phyloP scores from a whole-genome alignment of 495 filamentous ascomycete genomes.

The Penicillium manginii region DNA sequence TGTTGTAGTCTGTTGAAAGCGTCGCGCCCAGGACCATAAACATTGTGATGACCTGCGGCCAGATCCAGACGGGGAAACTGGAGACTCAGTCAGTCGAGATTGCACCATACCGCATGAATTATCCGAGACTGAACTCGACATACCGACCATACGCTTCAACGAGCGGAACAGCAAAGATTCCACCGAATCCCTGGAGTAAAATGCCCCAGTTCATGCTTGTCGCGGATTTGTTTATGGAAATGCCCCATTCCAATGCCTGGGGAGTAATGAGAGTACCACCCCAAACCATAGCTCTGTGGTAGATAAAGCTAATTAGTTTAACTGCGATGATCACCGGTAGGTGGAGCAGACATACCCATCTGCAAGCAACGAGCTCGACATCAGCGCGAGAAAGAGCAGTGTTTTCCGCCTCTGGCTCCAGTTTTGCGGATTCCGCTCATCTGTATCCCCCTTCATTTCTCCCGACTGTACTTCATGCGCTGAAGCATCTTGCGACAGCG shows the following conservation, averaged over 20 bases:
- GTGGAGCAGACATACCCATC: slow-evolving; percentile 33
- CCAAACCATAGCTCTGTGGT: slow-evolving; percentile 50
- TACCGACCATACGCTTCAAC: slow-evolving; percentile 54
- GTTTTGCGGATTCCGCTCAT: slow-evolving; percentile 29
- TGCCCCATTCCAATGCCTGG: slow-evolving; percentile 54
- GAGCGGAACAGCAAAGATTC: slow-evolving; percentile 55
- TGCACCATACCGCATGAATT: too few relatives aligned
- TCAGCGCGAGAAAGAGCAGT: slow-evolving; percentile 38
- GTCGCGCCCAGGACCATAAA: slow-evolving; percentile 53
- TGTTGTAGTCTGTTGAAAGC: slow-evolving; percentile 44
- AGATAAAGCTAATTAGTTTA: not conserved
- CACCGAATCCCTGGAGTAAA: slow-evolving; percentile 56
- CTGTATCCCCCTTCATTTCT: slow-evolving; percentile 6
- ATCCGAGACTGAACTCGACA: not conserved
- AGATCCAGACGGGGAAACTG: slow-evolving; percentile 54
- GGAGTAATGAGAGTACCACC: slow-evolving; percentile 50
- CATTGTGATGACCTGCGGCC: slow-evolving; percentile 52
- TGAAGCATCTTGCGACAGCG: slow-evolving; percentile 12
- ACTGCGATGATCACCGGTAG: slow-evolving; percentile 11
- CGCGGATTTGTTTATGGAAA: slow-evolving; percentile 43
- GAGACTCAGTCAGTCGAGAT: too few relatives aligned
- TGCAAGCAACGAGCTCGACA: slow-evolving; percentile 41
- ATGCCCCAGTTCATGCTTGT: slow-evolving; percentile 54
- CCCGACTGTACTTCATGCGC: slow-evolving; percentile 5
- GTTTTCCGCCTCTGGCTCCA: slow-evolving; percentile 37